Base-by-base conservation (phyloP, 352 stramenopile genomes). In the Albugo laibachii region DNA sequence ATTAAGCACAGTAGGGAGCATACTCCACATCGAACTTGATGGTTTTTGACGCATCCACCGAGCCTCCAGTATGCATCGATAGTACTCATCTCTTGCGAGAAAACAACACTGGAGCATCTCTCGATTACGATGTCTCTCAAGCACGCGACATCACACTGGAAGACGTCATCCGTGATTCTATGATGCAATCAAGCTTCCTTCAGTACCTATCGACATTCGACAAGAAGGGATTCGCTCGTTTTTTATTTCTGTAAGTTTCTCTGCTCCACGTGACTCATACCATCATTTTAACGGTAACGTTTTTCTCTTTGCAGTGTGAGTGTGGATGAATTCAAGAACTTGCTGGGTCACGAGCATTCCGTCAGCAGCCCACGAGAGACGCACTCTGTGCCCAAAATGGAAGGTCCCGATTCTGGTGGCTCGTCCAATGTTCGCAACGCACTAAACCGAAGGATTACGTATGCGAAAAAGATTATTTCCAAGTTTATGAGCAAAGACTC, bases 271-370 rank as follows among this genome's bases (percentile, higher is more conserved):
- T 27, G 43, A 40, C 1, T 50, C 35, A 11, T n/a, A 15, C 5
- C 48, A 1, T 11, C 13, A 12, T 5, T 5, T 4, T 15, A 16
- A 36, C 36, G 6, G 27, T 47, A 11, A 35, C 15, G 24, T 11
- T 18, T n/a, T 43, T 43, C 38, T 43, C 8, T 8, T 15, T 45
- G 12, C 49, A 79, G 66, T 13, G 77, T 89, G 49, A 87, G 74
- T 39, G 77, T 89, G 3, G 77, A 89, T 18, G 77, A 89, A 55
- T 89, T 87, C 61, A 89, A 89, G 62, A 83, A 83, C 43, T 61
- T 85, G 8, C 55, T 83, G 11, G 41, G 55, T 31, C 36, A 43
- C 39, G 10, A 31, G 42, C 35, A 48, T n/a, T 47, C 45, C 44
- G 18, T 48, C 37, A 34, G 24, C 41, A 61, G 40, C 40, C 19